Evolutionary conservation across 2,329 filamentous ascomycete genomes (phyloP), one percentile per base, ranked within the genome.

Genomic region (Aureobasidium lini): DNA sequence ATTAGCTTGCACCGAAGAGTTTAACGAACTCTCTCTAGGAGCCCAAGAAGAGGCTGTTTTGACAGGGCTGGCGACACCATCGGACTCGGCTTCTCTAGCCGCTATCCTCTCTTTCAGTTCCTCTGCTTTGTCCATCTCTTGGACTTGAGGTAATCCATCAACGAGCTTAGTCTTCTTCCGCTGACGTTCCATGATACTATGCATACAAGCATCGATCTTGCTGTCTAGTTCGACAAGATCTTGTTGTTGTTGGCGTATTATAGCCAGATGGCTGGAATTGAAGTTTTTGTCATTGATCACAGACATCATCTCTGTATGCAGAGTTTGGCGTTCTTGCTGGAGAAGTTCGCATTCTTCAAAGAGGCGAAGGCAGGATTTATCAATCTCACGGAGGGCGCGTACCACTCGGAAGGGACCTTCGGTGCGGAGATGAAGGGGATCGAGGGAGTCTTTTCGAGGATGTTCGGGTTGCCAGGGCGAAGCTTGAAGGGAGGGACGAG

Each of bases 91-190:
- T 13, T 37, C 52, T 16, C 52, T 37, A 1, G n/a, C 52, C 11
- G n/a, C 32, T 13, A 37, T 15, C 6, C 16, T 34, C 16, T 44
- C 31, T 11, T 36, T 57, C 52, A 46, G 16, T 4, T 57, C 39
- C 28, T 57, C 52, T 31, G 29, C 42, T 16, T 34, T 57, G 9
- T 57, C 54, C 32, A 57, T 39, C n/a, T 57, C 54, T 28, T 57
- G 54, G 2, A 57, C 9, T 9, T 57, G 43, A 6, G 54, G 42
- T 4, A 57, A 23, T n/a, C 54, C 43, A 16, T 57, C 54, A 2
- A 57, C 54, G 8, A 57, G 43, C 18, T 57, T 31, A 1, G 31
- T 40, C n/a, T 57, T 57, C 13, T 34, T 16, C 3, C 54, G 31
- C 15, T 57, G 54, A 10, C 54, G 42, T 3, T 57, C 43, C 32